Conservation (phyloP, 2,329 filamentous ascomycete species). For the Diaporthe citri region DNA sequence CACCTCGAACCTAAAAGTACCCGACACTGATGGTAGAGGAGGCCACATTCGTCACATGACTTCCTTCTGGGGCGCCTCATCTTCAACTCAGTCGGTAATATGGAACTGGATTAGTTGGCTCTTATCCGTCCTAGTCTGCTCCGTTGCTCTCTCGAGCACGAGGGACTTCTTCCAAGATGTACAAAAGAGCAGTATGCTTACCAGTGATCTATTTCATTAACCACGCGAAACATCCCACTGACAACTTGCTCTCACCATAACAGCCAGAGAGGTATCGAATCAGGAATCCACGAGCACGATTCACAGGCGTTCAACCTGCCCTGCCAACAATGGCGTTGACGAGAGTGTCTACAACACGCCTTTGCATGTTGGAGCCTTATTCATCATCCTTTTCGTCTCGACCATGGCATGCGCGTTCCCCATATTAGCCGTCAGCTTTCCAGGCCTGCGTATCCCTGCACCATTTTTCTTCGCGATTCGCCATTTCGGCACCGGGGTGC, state of each 20-base stretch:
- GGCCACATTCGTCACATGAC: no score
- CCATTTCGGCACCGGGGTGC: slow-evolving; percentile 9
- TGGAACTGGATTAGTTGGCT: slow-evolving; percentile 1
- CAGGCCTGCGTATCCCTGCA: not conserved
- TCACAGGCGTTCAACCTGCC: slow-evolving; percentile 1
- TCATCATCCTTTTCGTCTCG: slow-evolving; percentile 13
- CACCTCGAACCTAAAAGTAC: not conserved
- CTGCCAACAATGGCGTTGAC: not conserved
- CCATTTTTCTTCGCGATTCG: not conserved
- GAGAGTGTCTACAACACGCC: not conserved
- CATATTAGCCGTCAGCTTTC: not conserved
- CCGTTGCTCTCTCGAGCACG: not conserved
- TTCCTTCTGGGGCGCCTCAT: not conserved
- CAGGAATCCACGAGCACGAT: not conserved
- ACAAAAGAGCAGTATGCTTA: not conserved
- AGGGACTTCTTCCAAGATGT: not conserved
- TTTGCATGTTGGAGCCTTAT: slow-evolving; percentile 7
- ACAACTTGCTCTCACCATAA: not conserved
- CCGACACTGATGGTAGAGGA: not conserved
- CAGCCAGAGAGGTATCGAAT: no score
- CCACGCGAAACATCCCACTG: not conserved
- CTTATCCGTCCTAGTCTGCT: not conserved
- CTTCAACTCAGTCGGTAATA: no score
- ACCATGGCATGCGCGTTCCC: slow-evolving; percentile 16
- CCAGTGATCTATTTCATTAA: not conserved